A percentile compares a stretch with the other conserved stretches of the same genome.
Evolutionary conservation across 2,329 filamentous ascomycete genomes (phyloP).

Genomic region (Colletotrichum tropicale): DNA sequence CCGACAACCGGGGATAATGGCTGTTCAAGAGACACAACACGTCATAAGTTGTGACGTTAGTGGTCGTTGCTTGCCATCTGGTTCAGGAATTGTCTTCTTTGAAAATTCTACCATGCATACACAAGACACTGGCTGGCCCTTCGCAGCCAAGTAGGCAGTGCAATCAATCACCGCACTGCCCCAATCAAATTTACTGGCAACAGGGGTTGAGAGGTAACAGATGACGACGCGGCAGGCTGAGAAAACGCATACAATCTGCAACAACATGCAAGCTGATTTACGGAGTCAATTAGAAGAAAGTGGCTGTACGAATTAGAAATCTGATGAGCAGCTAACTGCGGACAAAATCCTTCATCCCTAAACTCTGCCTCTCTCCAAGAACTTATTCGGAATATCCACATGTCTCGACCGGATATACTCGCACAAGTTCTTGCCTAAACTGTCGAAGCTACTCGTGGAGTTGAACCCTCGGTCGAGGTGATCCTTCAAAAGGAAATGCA

Average conservation of each 20-base stretch:
- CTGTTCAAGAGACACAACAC: neutral
- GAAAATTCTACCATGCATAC: neutral
- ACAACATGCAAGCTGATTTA: neutral
- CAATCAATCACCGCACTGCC: neutral
- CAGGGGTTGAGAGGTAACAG: neutral
- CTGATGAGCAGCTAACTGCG: neutral
- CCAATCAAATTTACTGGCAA: neutral
- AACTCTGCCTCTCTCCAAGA: constrained; percentile 25
- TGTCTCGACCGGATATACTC: constrained; percentile 30
- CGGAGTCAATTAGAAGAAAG: neutral
- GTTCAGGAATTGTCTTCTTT: neutral
- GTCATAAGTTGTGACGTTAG: neutral
- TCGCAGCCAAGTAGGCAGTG: neutral
- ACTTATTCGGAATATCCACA: constrained; percentile 29
- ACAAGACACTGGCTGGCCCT: neutral
- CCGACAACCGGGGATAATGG: neutral
- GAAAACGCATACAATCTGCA: neutral
- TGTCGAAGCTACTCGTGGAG: constrained; percentile 26
- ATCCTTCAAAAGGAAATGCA: constrained; percentile 16
- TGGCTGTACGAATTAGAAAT: neutral
- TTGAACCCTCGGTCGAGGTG: constrained; percentile 18
- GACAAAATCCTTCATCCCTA: neutral
- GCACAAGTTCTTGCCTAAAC: constrained; percentile 33
- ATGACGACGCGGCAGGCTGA: neutral
- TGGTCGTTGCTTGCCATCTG: neutral